Evolutionary conservation across 345 rosid genomes (phyloP), one percentile per base, ranked within the genome.

Genomic region (Eucalyptus sideroxylon): DNA sequence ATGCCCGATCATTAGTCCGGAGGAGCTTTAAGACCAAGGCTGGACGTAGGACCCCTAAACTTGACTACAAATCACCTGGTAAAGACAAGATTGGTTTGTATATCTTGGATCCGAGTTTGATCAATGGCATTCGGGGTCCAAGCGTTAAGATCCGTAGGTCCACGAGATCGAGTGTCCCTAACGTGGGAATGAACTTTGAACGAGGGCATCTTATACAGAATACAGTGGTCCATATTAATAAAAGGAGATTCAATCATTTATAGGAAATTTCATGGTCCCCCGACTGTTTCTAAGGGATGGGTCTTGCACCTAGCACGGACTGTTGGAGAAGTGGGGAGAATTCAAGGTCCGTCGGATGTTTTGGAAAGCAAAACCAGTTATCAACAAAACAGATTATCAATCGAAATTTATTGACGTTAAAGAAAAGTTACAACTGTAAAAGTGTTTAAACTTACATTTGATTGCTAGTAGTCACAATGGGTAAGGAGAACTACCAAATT

Each of bases 321-420:
- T 30, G 19, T 7, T n/a, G 17, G 72, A 30, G 34, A 65, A 65
- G 31, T 7, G 14, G 72, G 11, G 19, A 65, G 2, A 65, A 65
- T 14, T 65, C 72, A 8, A 7, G 34, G 15, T n/a, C 72, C 72
- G 0, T 65, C 5, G 5, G 3, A 65, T 30, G 5, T 65, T 60
- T 0, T 65, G 9, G 16, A n/a, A 65, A 65, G 77, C 3, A 0
- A 62, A 62, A 30, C 5, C 1, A 23, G 0, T 56, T 23, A 56
- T 56, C 16, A 12, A 27, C 16, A 5, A 27, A 27, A 60, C 2
- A 4, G 3, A 62, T 30, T 62, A 8, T 62, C 5, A 0, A 62
- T 23, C 0, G 10, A 16, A 62, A 0, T 30, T 30, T 62, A 7
- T 8, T 7, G 9, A 7, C 19, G 1, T 14, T 62, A 13, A 62